Evolutionary conservation across 164 flowering plant genomes (phyloP), one percentile per base, ranked within the genome.

Genomic region (Magnolia changhungtana): DNA sequence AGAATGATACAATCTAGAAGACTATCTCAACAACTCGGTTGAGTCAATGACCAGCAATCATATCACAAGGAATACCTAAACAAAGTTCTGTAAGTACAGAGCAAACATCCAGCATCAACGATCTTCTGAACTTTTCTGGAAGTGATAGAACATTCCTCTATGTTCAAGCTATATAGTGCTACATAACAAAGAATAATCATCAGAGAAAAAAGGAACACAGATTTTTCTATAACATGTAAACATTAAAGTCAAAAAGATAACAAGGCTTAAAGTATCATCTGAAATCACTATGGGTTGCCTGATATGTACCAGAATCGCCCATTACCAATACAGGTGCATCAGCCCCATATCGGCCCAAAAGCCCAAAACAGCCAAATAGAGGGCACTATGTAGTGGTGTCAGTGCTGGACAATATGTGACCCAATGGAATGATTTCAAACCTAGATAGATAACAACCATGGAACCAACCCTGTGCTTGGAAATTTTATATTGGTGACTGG

Each of bases 111-210:
- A 96, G 93, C 87, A 82, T 92, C 97, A 69, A 94, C 90, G 83
- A 96, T 82, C 83, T 85, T 91, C 74, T 94, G 97, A 78, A 96
- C 86, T 50, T 98, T 94, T 88, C 97, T 89, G 70, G 99, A 87
- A 63, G 99, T 92, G 78, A 96, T 86, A 70, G 90, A 89, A 82
- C 99, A 96, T 8, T 82, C 83, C 79, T 91, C 98, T 75, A 96
- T 82, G 77, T 89, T 90, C 85, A 94, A 88, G 83, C 89, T 86
- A 79, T 89, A 91, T 70, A 96, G 93, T 29, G 91, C 98, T 96
- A 82, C 76, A 83, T 69, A 75, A 77, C 31, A 68, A 77, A 58
- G 37, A 20, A 21, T 67, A 63, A 8, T 9, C 67, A 73, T 77
- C 61, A 80, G 74, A 20, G n/a, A 66, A n/a, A n/a, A 78, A 18